Evolutionary conservation across 306 rosid genomes (phyloP).

Genomic region (Fagus crenata): DNA sequence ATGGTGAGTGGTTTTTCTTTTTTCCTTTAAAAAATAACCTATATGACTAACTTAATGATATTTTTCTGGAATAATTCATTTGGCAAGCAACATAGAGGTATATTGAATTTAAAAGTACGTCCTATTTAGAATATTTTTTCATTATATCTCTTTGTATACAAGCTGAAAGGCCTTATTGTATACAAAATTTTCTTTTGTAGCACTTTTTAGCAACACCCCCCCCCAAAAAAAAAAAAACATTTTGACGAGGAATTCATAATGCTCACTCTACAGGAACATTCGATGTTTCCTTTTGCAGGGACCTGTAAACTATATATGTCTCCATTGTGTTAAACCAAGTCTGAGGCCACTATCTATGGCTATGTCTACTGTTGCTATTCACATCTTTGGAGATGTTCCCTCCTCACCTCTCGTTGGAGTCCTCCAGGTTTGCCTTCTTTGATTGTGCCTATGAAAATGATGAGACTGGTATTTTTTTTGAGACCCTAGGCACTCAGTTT

Average conservation of each 20-base stretch:
- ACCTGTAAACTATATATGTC: slow-evolving; percentile 69
- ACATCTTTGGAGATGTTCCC: slow-evolving; percentile 88
- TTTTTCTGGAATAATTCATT: background rate
- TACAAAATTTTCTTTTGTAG: background rate
- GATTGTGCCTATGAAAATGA: background rate
- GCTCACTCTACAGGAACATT: slow-evolving; percentile 4
- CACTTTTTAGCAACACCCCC: background rate
- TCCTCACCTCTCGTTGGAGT: slow-evolving; percentile 88
- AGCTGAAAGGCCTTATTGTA: slow-evolving; percentile 2
- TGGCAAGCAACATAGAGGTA: background rate
- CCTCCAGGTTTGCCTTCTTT: slow-evolving; percentile 58
- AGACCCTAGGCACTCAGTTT: background rate
- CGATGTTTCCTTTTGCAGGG: slow-evolving; percentile 48
- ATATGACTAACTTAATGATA: background rate
- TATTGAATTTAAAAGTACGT: background rate
- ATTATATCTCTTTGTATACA: background rate
- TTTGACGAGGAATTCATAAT: slow-evolving; percentile 15
- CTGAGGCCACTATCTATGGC: slow-evolving; percentile 92
- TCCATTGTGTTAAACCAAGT: slow-evolving; percentile 74
- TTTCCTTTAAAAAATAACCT: background rate
- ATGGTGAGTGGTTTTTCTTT: background rate
- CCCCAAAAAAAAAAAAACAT: background rate
- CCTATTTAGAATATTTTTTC: background rate
- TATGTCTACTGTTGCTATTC: slow-evolving; percentile 69
- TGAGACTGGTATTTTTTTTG: background rate